Percentiles rank a stretch among this genome's conserved stretches.
phyloP scores from a whole-genome alignment of 768 basidiomycete species.

The Lyophyllum atratum region DNA sequence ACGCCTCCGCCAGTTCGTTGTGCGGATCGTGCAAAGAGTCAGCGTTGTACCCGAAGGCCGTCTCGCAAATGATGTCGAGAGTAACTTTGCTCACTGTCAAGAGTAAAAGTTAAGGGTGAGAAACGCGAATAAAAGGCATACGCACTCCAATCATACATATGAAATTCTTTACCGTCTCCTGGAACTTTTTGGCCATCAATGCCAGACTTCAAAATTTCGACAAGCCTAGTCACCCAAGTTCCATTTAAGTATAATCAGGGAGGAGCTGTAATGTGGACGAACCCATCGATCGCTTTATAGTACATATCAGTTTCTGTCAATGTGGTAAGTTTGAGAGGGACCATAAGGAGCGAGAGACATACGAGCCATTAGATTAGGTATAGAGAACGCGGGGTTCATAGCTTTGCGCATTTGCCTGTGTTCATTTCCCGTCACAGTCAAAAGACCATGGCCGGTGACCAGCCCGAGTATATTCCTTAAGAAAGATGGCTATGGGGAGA shows the following conservation, averaged over 20 bases:
- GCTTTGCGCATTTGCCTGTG: conserved; percentile 51
- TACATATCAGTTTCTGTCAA: conserved; percentile 46
- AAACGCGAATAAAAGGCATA: neutral
- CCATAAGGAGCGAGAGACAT: conserved; percentile 5
- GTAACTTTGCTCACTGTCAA: conserved; percentile 50
- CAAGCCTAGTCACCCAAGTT: conserved; percentile 21
- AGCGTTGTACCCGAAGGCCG: conserved; percentile 49
- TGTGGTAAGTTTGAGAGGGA: neutral
- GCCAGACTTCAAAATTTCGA: conserved; percentile 36
- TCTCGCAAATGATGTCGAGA: conserved; percentile 53
- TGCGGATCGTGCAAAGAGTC: conserved; percentile 46
- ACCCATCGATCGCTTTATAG: conserved; percentile 48
- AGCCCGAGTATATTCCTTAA: conserved; percentile 43
- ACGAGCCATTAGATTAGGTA: conserved; percentile 42
- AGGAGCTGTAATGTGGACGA: conserved; percentile 3
- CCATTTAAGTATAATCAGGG: neutral
- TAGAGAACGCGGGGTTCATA: conserved; percentile 55
- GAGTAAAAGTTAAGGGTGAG: neutral
- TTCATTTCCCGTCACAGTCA: conserved; percentile 50
- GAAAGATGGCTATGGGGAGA: conserved; percentile 37
- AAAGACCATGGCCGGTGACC: conserved; percentile 45
- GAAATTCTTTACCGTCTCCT: conserved; percentile 29
- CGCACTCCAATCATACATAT: conserved; percentile 51
- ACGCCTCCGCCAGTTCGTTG: conserved; percentile 49
- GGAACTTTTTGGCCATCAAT: conserved; percentile 25